These are phyloP conservation scores for Rhodotorula taiwanensis DNA, from an alignment of 768 basidiomycete genomes.

Conservation along the genomic window DNA sequence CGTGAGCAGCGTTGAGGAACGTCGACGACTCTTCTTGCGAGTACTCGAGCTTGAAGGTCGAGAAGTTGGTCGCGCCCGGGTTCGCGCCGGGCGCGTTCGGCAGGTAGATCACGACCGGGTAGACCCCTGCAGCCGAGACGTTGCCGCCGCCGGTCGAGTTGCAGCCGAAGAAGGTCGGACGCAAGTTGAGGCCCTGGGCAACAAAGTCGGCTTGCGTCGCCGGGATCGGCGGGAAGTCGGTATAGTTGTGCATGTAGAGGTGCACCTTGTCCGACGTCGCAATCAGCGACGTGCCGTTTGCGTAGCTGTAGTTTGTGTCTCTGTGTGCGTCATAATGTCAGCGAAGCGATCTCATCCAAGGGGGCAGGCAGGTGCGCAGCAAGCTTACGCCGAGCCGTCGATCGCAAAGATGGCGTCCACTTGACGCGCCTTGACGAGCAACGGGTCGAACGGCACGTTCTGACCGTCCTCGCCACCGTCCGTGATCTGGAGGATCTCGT, in stretches of 20 bases:
- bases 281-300: constrained; percentile 58
- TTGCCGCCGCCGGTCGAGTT: constrained; percentile 7
- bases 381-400: constrained; percentile 55
- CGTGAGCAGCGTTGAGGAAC: constrained; percentile 59
- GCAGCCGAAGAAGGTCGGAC: constrained; percentile 65
- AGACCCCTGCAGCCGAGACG: constrained; percentile 44
- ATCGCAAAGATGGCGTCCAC: constrained; percentile 71
- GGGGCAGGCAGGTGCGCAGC: too few relatives aligned
- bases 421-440: constrained; percentile 61
- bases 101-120: constrained; percentile 65
- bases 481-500: constrained; percentile 55
- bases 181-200: constrained; percentile 56
- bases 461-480: constrained; percentile 55
- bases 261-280: constrained; percentile 49
- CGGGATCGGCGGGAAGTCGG: constrained; percentile 34
- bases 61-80: constrained; percentile 40
- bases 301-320: constrained; percentile 55
- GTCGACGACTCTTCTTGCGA: constrained; percentile 52
- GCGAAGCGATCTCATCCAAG: too few relatives aligned
- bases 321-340: too few relatives aligned
- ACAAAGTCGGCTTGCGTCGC: constrained; percentile 51
- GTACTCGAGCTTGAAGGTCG: constrained; percentile 48
- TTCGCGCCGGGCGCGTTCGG: constrained; percentile 59
- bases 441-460: constrained; percentile 63
- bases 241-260: constrained; percentile 10